Evolutionary conservation across 1,284 basidiomycete species (phyloP).

Genomic region (Schizopora paradoxa): DNA sequence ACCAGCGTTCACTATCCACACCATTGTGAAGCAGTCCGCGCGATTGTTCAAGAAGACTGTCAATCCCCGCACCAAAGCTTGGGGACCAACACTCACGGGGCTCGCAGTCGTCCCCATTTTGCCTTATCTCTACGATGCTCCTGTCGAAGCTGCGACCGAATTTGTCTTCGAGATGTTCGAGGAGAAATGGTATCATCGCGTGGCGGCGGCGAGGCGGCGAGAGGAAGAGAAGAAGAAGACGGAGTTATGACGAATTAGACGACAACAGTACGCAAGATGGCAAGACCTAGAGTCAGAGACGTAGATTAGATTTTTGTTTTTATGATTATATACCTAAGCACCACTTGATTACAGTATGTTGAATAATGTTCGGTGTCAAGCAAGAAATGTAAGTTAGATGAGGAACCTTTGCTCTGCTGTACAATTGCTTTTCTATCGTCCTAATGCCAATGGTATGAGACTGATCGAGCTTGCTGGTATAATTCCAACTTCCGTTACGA

Average conservation of each 20-base stretch:
- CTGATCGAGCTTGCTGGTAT: slow-evolving; percentile 85
- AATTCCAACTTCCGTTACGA: slow-evolving; percentile 91
- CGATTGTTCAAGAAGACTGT: slow-evolving; percentile 65
- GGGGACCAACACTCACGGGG: slow-evolving; percentile 81
- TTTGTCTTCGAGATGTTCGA: slow-evolving; percentile 62
- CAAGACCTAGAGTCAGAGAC: too few relatives aligned
- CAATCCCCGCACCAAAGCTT: slow-evolving; percentile 60
- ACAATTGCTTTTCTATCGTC: slow-evolving; percentile 42
- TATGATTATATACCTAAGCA: too few relatives aligned
- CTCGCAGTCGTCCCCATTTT: slow-evolving; percentile 75
- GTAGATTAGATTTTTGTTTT: too few relatives aligned
- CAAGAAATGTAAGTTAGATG: too few relatives aligned
- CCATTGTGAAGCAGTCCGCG: slow-evolving; percentile 75
- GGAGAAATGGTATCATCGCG: slow-evolving; percentile 28
- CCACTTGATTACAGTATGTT: too few relatives aligned
- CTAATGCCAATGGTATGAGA: slow-evolving; percentile 72
- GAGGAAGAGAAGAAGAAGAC: slow-evolving; percentile 1
- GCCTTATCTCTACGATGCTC: slow-evolving; percentile 82
- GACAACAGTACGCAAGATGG: too few relatives aligned
- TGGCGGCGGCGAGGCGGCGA: slow-evolving; percentile 8
- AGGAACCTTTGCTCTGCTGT: too few relatives aligned
- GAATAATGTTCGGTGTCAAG: too few relatives aligned
- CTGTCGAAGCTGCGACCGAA: slow-evolving; percentile 68
- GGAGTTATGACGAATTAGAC: too few relatives aligned
- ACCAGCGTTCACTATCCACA: slow-evolving; percentile 81